Base-by-base conservation (phyloP, 1,284 basidiomycete genomes). In the Coriolopsis trogii region DNA sequence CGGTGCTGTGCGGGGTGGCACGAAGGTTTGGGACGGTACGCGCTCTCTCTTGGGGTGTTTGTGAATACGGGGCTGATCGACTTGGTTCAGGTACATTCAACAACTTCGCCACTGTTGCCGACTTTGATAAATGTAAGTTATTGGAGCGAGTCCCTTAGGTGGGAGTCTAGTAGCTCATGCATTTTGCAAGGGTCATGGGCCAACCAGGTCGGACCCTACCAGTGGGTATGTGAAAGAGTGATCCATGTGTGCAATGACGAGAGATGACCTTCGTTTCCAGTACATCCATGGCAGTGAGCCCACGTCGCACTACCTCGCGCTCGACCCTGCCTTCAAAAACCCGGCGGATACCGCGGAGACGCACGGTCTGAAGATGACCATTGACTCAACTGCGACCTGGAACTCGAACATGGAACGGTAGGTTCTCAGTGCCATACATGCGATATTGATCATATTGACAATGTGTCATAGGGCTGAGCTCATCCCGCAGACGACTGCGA, bases 231-330 rank as follows among this genome's bases (percentile, higher is more conserved):
- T 38, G 44, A 16, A 21, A 48, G 18, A 10, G 8, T 5, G 18
- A 15, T 31, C 3, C 7, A 10, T 5, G 20, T 23, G 2, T 18
- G 21, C 28, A 15, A 21, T 7, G n/a, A 3, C 4, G n/a, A 16
- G 16, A 31, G 18, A 7, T 29, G 30, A 9, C 33, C 5, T 8
- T n/a, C 10, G 39, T 13, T 20, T 5, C n/a, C 55, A 78, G 81
- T 85, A 86, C 69, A 86, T 85, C 61, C 82, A 86, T 57, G 84
- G 83, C 41, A 73, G 65, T 44, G 67, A 70, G 40, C 67, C 77
- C 18, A 83, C 82, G 3, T 78, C 79, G 29, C 65, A 75, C 41
- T 86, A 85, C 67, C 75, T 86, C 23, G 77, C 73, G 10, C 66
- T 84, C 26, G 74, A 73, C 31, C 63, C 82, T 0, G 65, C 67